Evolutionary conservation across 1,284 basidiomycete species (phyloP).

Genomic region (Neolentinus lepideus): DNA sequence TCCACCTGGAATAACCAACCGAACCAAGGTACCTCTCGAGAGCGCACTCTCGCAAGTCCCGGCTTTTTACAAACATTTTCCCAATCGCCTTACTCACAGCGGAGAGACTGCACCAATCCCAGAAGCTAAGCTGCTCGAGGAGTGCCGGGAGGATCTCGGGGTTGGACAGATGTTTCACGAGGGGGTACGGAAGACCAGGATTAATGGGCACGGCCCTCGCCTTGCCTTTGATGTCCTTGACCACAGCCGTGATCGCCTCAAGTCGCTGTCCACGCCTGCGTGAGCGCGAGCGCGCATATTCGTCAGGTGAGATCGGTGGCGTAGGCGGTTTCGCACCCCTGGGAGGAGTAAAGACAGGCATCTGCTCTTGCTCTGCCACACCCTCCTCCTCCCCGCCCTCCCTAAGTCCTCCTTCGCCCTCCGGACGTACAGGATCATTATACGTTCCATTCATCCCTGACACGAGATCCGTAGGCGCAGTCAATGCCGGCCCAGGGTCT

Average conservation of each 20-base stretch:
- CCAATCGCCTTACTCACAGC: constrained; percentile 46
- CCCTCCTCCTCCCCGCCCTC: not conserved
- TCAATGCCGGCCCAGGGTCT: too few relatives aligned
- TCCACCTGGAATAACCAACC: constrained; percentile 67
- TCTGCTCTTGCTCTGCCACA: constrained; percentile 7
- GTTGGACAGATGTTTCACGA: constrained; percentile 44
- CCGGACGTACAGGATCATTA: not conserved
- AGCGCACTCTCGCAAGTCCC: constrained; percentile 51
- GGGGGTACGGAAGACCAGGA: constrained; percentile 27
- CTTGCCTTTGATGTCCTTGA: not conserved
- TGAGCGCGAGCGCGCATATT: constrained; percentile 30
- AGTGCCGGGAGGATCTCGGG: constrained; percentile 41
- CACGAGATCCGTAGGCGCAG: too few relatives aligned
- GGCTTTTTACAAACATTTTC: constrained; percentile 35
- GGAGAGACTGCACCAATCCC: constrained; percentile 58
- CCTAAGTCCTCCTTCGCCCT: not conserved
- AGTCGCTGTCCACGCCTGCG: constrained; percentile 32
- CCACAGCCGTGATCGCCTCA: constrained; percentile 13
- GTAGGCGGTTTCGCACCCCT: constrained; percentile 11
- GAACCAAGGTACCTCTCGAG: constrained; percentile 60
- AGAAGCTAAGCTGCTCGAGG: constrained; percentile 53
- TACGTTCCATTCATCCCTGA: too few relatives aligned
- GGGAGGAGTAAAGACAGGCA: constrained; percentile 1
- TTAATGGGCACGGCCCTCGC: not conserved
- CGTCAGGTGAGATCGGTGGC: constrained; percentile 25